phyloP scores from a whole-genome alignment of 768 basidiomycete species.

The Omphalotus guepiniiformis region DNA sequence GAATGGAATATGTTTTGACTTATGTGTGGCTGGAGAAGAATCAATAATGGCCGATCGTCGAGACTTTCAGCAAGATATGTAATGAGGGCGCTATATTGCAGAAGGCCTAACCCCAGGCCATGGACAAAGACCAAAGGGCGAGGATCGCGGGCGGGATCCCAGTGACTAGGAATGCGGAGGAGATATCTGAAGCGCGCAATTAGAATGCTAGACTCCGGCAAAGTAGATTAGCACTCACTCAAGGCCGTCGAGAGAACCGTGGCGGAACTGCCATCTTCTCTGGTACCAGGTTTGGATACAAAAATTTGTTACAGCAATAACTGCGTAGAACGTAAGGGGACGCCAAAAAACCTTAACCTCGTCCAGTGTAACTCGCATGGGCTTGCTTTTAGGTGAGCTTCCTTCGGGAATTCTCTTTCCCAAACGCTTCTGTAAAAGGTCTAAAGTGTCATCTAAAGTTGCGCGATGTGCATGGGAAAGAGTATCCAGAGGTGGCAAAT shows the following conservation, averaged over 20 bases:
- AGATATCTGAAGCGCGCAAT: slow-evolving; percentile 75
- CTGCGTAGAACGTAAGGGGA: slow-evolving; percentile 62
- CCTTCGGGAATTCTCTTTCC: slow-evolving; percentile 64
- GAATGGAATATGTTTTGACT: slow-evolving; percentile 83
- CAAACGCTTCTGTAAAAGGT: slow-evolving; percentile 64
- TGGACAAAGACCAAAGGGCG: slow-evolving; percentile 83
- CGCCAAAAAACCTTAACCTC: slow-evolving; percentile 63
- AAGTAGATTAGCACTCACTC: slow-evolving; percentile 68
- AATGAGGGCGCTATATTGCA: slow-evolving; percentile 66
- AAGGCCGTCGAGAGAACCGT: slow-evolving; percentile 55
- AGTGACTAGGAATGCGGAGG: slow-evolving; percentile 61
- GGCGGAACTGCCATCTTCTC: slow-evolving; percentile 35
- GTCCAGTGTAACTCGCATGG: slow-evolving; percentile 76
- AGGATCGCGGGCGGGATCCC: slow-evolving; percentile 53
- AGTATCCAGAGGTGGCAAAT: slow-evolving; percentile 47
- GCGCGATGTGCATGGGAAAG: slow-evolving; percentile 42
- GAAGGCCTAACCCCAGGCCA: slow-evolving; percentile 80
- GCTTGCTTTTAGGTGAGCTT: slow-evolving; percentile 39
- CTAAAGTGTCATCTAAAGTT: slow-evolving; percentile 57
- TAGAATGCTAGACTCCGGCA: too few species aligned
- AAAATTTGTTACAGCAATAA: slow-evolving; percentile 46
- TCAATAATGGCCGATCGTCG: slow-evolving; percentile 67
- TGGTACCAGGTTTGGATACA: slow-evolving; percentile 41
- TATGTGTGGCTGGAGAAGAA: slow-evolving; percentile 79
- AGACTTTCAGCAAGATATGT: slow-evolving; percentile 51